A percentile compares a stretch with the other conserved stretches of the same genome.
Conservation (phyloP, 2,329 filamentous ascomycete species). For the Paradendryphiella salina region DNA sequence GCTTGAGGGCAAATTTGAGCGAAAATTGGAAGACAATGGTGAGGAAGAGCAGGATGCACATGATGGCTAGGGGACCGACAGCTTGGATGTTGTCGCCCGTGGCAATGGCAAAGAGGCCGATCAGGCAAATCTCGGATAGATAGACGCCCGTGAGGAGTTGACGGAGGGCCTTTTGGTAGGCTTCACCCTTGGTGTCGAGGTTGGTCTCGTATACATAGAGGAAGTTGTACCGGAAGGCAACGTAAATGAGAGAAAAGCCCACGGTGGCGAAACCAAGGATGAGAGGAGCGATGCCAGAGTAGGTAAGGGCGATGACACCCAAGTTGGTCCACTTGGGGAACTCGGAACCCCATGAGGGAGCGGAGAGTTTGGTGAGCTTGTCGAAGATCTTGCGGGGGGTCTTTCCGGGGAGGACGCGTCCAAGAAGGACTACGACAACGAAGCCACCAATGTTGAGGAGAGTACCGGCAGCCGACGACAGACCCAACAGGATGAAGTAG, state of each 20-base stretch:
- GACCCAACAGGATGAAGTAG: slow-evolving; percentile 90
- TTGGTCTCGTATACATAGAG: slow-evolving; percentile 54
- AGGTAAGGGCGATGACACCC: slow-evolving; percentile 51
- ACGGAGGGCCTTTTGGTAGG: slow-evolving; percentile 53
- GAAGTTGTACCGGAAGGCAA: slow-evolving; percentile 55
- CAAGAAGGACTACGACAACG: slow-evolving; percentile 83
- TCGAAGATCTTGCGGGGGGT: slow-evolving; percentile 54
- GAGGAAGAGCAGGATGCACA: slow-evolving; percentile 47
- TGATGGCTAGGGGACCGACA: slow-evolving; percentile 49
- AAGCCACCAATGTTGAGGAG: slow-evolving; percentile 79
- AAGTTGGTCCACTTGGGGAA: slow-evolving; percentile 55
- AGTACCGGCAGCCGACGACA: slow-evolving; percentile 36
- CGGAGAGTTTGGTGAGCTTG: slow-evolving; percentile 49
- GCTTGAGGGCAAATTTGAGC: slow-evolving; percentile 39
- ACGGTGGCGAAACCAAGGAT: slow-evolving; percentile 53
- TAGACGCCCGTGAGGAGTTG: slow-evolving; percentile 55
- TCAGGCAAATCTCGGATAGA: slow-evolving; percentile 53
- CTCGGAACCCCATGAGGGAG: slow-evolving; percentile 51
- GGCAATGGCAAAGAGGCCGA: slow-evolving; percentile 52
- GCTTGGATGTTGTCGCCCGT: slow-evolving; percentile 42
- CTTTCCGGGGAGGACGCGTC: slow-evolving; percentile 57
- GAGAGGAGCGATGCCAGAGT: slow-evolving; percentile 55
- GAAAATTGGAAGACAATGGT: slow-evolving; percentile 50
- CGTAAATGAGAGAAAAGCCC: slow-evolving; percentile 51
- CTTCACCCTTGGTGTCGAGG: slow-evolving; percentile 53